phyloP scores from a whole-genome alignment of 2,329 filamentous ascomycete species.

The Trichoderma asperellum region DNA sequence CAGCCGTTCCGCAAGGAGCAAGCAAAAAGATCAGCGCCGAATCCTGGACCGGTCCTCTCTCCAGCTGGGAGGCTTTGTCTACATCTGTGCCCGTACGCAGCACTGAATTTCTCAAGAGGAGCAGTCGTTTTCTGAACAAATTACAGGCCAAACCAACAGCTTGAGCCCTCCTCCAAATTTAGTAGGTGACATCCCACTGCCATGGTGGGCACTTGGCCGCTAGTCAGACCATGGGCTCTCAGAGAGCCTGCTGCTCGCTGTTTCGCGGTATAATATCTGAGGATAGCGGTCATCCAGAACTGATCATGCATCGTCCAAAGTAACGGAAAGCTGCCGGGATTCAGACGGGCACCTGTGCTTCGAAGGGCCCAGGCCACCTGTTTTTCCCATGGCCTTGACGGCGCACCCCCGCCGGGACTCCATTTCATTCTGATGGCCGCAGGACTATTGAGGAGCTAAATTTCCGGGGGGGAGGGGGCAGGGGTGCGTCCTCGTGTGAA shows the following conservation, averaged over 20 bases:
- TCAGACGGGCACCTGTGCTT: constrained; percentile 11
- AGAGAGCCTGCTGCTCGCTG: not conserved
- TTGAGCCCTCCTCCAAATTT: not conserved
- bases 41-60: not conserved
- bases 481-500: constrained; percentile 11
- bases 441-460: constrained; percentile 31
- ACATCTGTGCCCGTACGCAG: not conserved
- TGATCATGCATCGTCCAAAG: constrained; percentile 5
- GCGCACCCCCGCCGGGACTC: constrained; percentile 11
- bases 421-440: constrained; percentile 26
- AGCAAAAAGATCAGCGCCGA: not conserved
- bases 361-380: constrained; percentile 12
- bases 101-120: not conserved
- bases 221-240: not conserved
- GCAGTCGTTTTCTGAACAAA: not conserved
- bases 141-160: not conserved
- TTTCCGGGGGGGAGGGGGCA: constrained; percentile 30
- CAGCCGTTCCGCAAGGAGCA: constrained; percentile 4
- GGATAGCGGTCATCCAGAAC: not conserved
- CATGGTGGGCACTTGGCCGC: constrained; percentile 6
- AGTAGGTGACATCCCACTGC: constrained; percentile 17
- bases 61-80: not conserved
- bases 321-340: not conserved
- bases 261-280: not conserved
- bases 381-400: constrained; percentile 11